These are phyloP conservation scores for Cocos nucifera DNA, from an alignment of 176 grass and related monocot genomes.

Conservation along the genomic window DNA sequence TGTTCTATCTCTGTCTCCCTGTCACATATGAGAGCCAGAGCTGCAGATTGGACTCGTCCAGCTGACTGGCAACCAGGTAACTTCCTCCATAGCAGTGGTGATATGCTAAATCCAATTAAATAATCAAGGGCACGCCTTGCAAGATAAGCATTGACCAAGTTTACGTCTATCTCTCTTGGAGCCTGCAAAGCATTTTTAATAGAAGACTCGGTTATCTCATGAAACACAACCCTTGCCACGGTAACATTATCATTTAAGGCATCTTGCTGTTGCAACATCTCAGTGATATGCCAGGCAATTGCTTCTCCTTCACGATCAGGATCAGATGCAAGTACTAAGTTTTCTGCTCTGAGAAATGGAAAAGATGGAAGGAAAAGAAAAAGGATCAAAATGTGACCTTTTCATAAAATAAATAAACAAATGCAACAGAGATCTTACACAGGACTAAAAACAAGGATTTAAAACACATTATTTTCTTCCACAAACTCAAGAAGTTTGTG, in stretches of 20 bases:
- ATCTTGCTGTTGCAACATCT: conserved; percentile 92
- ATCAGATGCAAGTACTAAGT: conserved; percentile 96
- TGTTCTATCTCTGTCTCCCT: conserved; percentile 79
- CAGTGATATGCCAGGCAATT: conserved; percentile 91
- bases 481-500: too few relatives aligned
- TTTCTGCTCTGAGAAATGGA: conserved; percentile 59
- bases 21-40: conserved; percentile 84
- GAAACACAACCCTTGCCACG: conserved; percentile 82
- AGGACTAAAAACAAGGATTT: neutral
- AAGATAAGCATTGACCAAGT: conserved; percentile 97
- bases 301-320: conserved; percentile 99
- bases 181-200: conserved; percentile 14
- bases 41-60: conserved; percentile 92
- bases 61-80: conserved; percentile 91
- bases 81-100: conserved; percentile 92
- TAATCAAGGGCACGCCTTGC: conserved; percentile 91
- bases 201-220: conserved; percentile 81
- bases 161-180: conserved; percentile 57
- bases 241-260: conserved; percentile 44
- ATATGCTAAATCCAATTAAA: conserved; percentile 92
- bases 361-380: conserved; percentile 10
- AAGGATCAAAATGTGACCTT: neutral
- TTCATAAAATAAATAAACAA: neutral
- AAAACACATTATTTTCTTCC: too few relatives aligned
- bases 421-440: neutral